A percentile compares a stretch with the other conserved stretches of the same genome.
These are phyloP conservation scores for Viola pubescens DNA, from an alignment of 441 rosid genomes.

Conservation along the genomic window DNA sequence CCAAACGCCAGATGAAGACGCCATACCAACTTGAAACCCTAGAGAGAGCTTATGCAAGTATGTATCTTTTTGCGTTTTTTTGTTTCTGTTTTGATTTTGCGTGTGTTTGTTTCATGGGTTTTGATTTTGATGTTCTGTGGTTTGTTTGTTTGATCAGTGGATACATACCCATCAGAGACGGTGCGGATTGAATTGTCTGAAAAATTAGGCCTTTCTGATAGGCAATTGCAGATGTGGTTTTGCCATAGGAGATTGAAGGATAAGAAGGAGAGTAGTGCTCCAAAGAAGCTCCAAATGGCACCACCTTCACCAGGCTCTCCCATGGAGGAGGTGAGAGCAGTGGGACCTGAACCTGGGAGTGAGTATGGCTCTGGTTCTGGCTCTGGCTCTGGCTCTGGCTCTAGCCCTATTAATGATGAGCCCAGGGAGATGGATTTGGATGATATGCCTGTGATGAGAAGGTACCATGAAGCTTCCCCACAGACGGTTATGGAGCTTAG, in stretches of 20 bases:
- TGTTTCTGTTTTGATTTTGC: neutral
- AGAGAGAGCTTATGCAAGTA: conserved; percentile 81
- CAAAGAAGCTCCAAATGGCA: conserved; percentile 42
- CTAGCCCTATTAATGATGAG: conserved; percentile 46
- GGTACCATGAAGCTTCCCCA: conserved; percentile 52
- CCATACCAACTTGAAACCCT: conserved; percentile 83
- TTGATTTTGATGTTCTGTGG: neutral
- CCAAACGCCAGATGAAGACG: conserved; percentile 98
- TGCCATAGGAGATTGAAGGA: conserved; percentile 97
- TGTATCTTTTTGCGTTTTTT: conserved; percentile 7
- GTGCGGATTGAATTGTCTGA: conserved; percentile 67
- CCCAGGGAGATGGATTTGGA: conserved; percentile 43
- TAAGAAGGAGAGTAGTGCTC: conserved; percentile 39
- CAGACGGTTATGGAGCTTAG: conserved; percentile 62
- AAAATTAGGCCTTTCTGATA: conserved; percentile 80
- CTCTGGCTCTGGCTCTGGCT: conserved; percentile 54
- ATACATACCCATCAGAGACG: conserved; percentile 84
- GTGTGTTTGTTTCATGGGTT: neutral
- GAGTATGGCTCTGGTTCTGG: conserved; percentile 67
- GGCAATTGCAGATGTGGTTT: conserved; percentile 99
- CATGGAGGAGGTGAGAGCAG: conserved; percentile 30
- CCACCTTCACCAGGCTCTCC: conserved; percentile 37
- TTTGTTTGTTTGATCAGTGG: conserved; percentile 40
- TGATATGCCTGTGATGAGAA: conserved; percentile 36
- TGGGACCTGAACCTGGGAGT: conserved; percentile 35